Evolutionary conservation across 129 eudicot genomes (phyloP), one percentile per base, ranked within the genome.

Genomic region (Rutidosis leptorrhynchoides): DNA sequence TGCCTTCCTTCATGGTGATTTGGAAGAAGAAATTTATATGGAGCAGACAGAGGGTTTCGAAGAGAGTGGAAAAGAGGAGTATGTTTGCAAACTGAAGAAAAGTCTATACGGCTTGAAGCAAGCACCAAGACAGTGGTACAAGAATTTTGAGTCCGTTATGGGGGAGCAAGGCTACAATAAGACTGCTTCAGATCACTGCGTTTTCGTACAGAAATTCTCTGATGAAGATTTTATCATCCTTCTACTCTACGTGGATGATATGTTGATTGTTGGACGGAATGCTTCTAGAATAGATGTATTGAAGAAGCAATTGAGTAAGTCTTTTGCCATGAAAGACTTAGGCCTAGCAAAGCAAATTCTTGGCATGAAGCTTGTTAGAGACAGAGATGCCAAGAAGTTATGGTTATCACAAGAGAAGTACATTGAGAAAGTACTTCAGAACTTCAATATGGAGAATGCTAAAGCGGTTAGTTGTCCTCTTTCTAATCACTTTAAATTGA

Each of bases 251-350:
- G 35, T 30, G 8, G 46, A 67, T 51, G 46, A 51, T 27, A 65
- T 65, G 62, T 49, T 66, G 1, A 3, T 66, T 49, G 59, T 49
- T 66, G 61, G 60, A 9, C 4, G 15, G 7, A 7, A 66, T 67
- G 9, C 29, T 5, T 1, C 0, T 20, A 65, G 9, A 65, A 46
- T 65, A 45, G 23, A 21, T 58, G 48, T 0, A 7, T 67, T 49
- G 33, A 67, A 27, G n/a, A 17, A 49, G 49, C 48, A 61, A 17
- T 19, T 63, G 2, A 37, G 24, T 10, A 40, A 63, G n/a, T 63
- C 32, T 3, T 37, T 63, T 63, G 54, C 22, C 0, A 63, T 63
- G 54, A 63, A 37, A 32, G 20, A 62, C 21, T 33, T 62, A 3
- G 11, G 51, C 33, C 14, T 32, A 26, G 51, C 37, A 2, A 60